Base-by-base conservation (phyloP, 345 rosid species). In the Bruguiera parviflora region DNA sequence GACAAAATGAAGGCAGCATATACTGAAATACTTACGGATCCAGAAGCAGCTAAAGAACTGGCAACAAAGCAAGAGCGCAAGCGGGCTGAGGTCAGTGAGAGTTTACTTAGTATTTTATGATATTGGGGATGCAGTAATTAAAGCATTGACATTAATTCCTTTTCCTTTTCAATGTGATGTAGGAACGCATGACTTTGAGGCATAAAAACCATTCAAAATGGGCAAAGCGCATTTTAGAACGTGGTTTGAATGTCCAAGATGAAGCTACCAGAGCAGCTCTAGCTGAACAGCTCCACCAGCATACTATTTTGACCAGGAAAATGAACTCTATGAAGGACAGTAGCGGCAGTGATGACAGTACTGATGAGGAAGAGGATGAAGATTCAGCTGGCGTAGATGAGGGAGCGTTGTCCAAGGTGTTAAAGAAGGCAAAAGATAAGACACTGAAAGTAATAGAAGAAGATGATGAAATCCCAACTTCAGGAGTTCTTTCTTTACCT, bases 401-500 rank as follows among this genome's bases (percentile, higher is more conserved):
- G 61, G 97, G 90, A 63, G 74, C 66, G 69, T 76, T 83, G 62
- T 78, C 84, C 33, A 85, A 84, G 71, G 71, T 88, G 76, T 62
- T 92, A 65, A 81, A 80, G 32, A 82, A 84, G 68, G 98, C 97
- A 31, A 88, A 80, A 75, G 88, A 84, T 78, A 90, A 87, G 80
- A 95, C 98, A 29, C 77, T 85, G 29, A 74, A 83, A 81, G 70
- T 84, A 53, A 60, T 90, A 37, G 89, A 86, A 75, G 92, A 88
- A 39, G 85, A 86, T 55, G 87, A 83, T 56, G 90, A 86, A 78
- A 75, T 75, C 57, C 88, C 96, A 59, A 72, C 73, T 43, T 82
- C 96, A 22, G 98, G 98, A 83, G 85, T 95, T 65, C 77, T 87
- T 65, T 82, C 96, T 68, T 82, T 95, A 75, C 99, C 99, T 77